phyloP scores from a whole-genome alignment of 2,329 filamentous ascomycete genomes.

The Penicillium olsonii region DNA sequence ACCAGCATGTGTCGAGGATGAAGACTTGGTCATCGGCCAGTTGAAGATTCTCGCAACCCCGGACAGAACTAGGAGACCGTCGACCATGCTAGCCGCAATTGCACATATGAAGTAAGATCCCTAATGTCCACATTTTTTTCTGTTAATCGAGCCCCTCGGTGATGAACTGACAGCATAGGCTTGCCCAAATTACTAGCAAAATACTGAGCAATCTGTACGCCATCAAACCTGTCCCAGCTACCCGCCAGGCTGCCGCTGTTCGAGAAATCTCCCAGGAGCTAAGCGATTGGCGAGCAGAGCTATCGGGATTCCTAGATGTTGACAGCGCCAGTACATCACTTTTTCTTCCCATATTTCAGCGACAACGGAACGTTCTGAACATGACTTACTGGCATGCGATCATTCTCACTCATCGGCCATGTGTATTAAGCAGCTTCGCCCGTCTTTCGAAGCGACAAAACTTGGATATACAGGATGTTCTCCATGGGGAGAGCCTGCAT shows the following conservation, averaged over 20 bases:
- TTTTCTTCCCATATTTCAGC: constrained; percentile 43
- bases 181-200: constrained; percentile 3
- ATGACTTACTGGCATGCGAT: constrained; percentile 48
- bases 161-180: background rate
- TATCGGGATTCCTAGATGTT: constrained; percentile 37
- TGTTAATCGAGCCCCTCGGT: too few species aligned
- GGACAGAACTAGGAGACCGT: background rate
- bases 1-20: constrained; percentile 4
- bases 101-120: background rate
- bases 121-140: background rate
- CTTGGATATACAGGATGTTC: background rate
- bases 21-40: background rate
- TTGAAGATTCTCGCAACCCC: background rate
- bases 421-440: constrained; percentile 22
- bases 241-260: constrained; percentile 21
- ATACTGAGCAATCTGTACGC: constrained; percentile 4
- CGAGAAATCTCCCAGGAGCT: constrained; percentile 34
- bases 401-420: constrained; percentile 44
- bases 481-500: background rate
- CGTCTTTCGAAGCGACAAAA: background rate
- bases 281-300: constrained; percentile 36
- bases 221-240: constrained; percentile 8
- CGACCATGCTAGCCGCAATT: background rate
- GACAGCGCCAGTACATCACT: constrained; percentile 35
- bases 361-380: constrained; percentile 47